phyloP scores from a whole-genome alignment of 2,329 filamentous ascomycete genomes.

The Xylaria sp. region DNA sequence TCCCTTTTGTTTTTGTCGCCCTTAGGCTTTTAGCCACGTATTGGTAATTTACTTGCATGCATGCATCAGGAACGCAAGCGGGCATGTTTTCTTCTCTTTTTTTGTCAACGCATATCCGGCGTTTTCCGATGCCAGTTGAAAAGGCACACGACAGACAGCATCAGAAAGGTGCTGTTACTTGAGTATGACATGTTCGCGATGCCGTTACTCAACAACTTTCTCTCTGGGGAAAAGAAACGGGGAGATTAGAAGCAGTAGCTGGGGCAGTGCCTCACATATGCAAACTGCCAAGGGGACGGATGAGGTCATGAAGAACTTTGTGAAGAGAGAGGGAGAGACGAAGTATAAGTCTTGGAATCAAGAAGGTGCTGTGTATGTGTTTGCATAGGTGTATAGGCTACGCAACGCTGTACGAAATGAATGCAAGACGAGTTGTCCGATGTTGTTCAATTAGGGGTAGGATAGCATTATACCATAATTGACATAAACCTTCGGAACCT shows the following conservation, averaged over 20 bases:
- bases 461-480: neutral
- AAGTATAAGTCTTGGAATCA: neutral
- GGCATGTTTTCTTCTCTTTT: neutral
- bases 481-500: neutral
- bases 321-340: neutral
- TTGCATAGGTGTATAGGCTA: constrained; percentile 26
- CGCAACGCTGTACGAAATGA: constrained; percentile 17
- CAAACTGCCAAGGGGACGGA: neutral
- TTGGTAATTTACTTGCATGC: constrained; percentile 33
- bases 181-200: constrained; percentile 22
- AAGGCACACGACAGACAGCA: neutral
- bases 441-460: constrained; percentile 5
- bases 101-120: neutral
- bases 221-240: neutral
- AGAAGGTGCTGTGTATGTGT: constrained; percentile 7
- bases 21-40: constrained; percentile 16
- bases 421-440: constrained; percentile 12
- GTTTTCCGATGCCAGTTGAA: neutral
- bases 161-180: constrained; percentile 24
- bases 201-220: neutral
- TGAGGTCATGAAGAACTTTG: constrained; percentile 7
- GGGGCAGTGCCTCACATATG: constrained; percentile 8
- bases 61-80: constrained; percentile 20
- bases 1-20: constrained; percentile 18
- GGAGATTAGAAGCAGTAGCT: neutral